A percentile compares a stretch with the other conserved stretches of the same genome.
These are phyloP conservation scores for Parsonsia alboflavescens DNA, from an alignment of 257 asterid species.

Conservation along the genomic window DNA sequence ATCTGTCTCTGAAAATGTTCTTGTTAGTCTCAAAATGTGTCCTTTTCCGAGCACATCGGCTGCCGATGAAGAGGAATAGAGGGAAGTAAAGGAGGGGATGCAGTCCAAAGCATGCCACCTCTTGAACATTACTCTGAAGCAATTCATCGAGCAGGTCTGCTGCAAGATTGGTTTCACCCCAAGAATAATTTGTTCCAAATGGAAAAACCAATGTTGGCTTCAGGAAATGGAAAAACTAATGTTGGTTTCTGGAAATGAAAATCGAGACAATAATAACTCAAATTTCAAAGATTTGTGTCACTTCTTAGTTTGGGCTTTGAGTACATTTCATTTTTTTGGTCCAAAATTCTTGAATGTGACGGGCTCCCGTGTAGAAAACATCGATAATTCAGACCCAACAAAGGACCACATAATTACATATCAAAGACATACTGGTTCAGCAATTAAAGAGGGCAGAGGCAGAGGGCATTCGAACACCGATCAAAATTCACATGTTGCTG, in stretches of 20 bases:
- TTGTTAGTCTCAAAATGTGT: slow-evolving; percentile 45
- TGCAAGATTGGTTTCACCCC: not conserved
- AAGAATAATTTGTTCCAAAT: not conserved
- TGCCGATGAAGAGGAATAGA: slow-evolving; percentile 25
- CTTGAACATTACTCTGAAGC: slow-evolving; percentile 7
- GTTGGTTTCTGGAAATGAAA: not conserved
- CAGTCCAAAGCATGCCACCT: not conserved
- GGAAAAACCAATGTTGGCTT: not conserved
- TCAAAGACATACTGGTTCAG: no score
- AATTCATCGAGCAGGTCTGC: slow-evolving; percentile 18
- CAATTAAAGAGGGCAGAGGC: not conserved
- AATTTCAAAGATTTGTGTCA: not conserved
- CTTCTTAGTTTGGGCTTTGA: not conserved
- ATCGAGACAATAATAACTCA: not conserved
- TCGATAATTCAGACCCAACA: not conserved
- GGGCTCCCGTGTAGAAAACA: not conserved
- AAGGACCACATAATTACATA: no score
- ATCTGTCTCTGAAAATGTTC: slow-evolving; percentile 44
- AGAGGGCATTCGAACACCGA: not conserved
- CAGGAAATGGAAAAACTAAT: not conserved
- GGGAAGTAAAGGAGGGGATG: not conserved
- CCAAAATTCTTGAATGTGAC: not conserved
- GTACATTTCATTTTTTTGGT: not conserved
- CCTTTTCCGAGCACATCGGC: slow-evolving; percentile 40
- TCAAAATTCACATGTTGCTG: not conserved